A percentile compares a stretch with the other conserved stretches of the same genome.
These are phyloP conservation scores for Raffaelea albimanens DNA, from an alignment of 2,329 filamentous ascomycete species.

Conservation along the genomic window DNA sequence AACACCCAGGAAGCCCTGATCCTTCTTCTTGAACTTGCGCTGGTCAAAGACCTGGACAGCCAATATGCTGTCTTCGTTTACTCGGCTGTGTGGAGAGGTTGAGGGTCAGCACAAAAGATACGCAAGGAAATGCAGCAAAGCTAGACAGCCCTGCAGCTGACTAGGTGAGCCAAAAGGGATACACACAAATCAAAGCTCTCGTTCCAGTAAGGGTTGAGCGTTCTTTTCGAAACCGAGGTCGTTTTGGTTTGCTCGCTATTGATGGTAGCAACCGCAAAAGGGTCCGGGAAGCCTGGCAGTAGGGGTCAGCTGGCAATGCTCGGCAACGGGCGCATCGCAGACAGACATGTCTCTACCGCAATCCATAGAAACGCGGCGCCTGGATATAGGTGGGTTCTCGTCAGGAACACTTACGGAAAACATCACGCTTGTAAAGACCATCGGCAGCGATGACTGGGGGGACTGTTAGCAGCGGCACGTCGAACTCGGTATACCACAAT, in stretches of 20 bases:
- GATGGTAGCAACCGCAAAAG: conserved; percentile 93
- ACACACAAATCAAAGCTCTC: conserved; percentile 95
- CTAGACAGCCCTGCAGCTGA: conserved; percentile 2
- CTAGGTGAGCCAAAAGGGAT: conserved; percentile 9
- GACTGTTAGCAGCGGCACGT: conserved; percentile 24
- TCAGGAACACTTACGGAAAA: conserved; percentile 67
- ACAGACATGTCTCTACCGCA: too few relatives aligned
- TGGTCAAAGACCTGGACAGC: conserved; percentile 99
- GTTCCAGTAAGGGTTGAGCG: conserved; percentile 99
- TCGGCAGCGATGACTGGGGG: conserved; percentile 88
- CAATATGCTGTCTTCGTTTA: conserved; percentile 90
- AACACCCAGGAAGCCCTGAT: conserved; percentile 94
- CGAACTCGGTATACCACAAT: not conserved
- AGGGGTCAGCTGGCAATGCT: too few relatives aligned
- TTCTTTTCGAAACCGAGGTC: conserved; percentile 95
- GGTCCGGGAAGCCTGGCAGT: conserved; percentile 79
- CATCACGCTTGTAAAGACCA: conserved; percentile 97
- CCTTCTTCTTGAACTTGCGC: conserved; percentile 99
- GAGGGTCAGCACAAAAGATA: too few relatives aligned
- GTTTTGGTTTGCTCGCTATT: conserved; percentile 97
- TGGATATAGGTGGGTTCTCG: not conserved
- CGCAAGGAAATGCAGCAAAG: conserved; percentile 3
- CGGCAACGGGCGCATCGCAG: not conserved
- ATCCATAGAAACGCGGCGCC: not conserved
- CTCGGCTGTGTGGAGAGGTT: conserved; percentile 49